These are phyloP conservation scores for Oropetium thomaeum DNA, from an alignment of 176 grass and related monocot species.

Conservation along the genomic window DNA sequence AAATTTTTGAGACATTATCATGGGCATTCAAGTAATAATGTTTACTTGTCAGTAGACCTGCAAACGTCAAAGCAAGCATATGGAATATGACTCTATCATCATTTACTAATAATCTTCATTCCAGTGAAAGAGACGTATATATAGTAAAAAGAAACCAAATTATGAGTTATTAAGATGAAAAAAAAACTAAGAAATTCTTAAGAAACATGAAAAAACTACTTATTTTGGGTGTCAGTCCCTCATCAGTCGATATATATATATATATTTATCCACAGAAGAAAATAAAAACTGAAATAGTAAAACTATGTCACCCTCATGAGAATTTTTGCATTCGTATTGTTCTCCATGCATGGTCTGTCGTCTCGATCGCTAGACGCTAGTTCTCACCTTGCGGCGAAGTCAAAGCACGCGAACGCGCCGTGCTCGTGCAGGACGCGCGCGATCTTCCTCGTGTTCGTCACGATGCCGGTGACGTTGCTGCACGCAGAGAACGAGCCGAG, in stretches of 20 bases:
- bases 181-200: too few species aligned
- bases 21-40: background rate
- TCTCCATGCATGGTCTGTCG: too few species aligned
- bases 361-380: too few species aligned
- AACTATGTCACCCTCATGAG: background rate
- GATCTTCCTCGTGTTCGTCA: slow-evolving; percentile 47
- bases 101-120: background rate
- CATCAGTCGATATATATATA: too few species aligned
- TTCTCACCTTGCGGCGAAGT: background rate
- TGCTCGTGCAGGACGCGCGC: slow-evolving; percentile 60
- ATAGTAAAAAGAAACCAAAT: background rate
- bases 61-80: background rate
- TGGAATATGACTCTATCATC: background rate
- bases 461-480: slow-evolving; percentile 73
- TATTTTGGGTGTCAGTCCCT: too few species aligned
- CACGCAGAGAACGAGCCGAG: slow-evolving; percentile 80
- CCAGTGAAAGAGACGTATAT: background rate
- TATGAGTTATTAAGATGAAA: too few species aligned
- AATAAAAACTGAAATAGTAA: background rate
- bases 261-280: background rate
- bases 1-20: background rate
- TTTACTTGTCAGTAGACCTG: background rate
- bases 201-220: too few species aligned
- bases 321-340: too few species aligned
- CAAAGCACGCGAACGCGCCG: slow-evolving; percentile 25